These are phyloP conservation scores for Breviolum minutum DNA, from an alignment of 73 alveolate species.

Conservation along the genomic window DNA sequence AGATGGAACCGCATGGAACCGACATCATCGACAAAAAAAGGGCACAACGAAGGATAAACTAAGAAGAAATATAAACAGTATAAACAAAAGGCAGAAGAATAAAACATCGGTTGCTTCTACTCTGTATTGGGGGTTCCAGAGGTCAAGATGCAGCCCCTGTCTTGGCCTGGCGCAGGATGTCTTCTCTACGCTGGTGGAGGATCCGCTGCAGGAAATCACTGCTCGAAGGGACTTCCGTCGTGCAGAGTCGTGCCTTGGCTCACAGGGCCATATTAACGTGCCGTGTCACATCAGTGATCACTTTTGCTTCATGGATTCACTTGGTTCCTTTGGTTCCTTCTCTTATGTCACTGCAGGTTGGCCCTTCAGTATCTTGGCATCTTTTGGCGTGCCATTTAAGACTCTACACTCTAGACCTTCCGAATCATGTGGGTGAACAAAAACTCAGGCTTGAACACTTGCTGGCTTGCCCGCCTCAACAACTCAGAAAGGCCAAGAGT, in stretches of 20 bases:
- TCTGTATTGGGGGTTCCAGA: neutral
- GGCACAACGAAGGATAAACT: too few relatives aligned
- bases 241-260: conserved; percentile 28
- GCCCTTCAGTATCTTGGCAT: conserved; percentile 27
- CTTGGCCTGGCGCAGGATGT: conserved; percentile 8
- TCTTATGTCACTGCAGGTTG: conserved; percentile 13
- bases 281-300: neutral
- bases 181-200: conserved; percentile 9
- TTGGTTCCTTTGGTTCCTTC: neutral
- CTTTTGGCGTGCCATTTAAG: too few relatives aligned
- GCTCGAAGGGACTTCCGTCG: conserved; percentile 19
- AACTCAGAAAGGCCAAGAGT: conserved; percentile 1
- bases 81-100: neutral
- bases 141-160: neutral
- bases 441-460: conserved; percentile 36
- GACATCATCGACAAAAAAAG: too few relatives aligned
- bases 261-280: neutral
- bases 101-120: too few relatives aligned
- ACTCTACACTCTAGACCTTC: too few relatives aligned
- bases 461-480: conserved; percentile 28
- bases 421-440: neutral
- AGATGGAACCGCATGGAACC: too few relatives aligned
- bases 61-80: too few relatives aligned
- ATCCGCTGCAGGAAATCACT: conserved; percentile 22
- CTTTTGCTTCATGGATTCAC: neutral